Evolutionary conservation across 768 basidiomycete species (phyloP), one percentile per base, ranked within the genome.

Genomic region (Antrodiella citrinella): DNA sequence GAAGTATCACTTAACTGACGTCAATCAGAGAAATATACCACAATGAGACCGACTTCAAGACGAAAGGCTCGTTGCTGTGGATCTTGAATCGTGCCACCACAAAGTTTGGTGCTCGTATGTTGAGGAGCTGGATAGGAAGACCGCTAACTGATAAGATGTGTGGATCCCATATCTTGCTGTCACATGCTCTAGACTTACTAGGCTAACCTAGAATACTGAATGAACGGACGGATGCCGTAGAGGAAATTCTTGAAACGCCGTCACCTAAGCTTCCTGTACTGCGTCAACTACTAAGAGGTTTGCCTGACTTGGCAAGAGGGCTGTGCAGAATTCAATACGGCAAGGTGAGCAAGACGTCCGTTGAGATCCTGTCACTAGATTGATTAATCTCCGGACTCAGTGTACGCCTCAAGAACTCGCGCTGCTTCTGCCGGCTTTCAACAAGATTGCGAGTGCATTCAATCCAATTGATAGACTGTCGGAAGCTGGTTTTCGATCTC

Each of bases 251-350:
- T 44, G 58, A 69, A 4, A 84, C 81, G 57, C 65, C 72, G 13
- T 84, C 82, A 0, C 78, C 81, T 13, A 73, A 74, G 40, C 69
- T 94, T 39, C 75, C 78, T 26, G 76, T 74, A 26, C 73, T 95
- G n/a, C 79, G 86, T 15, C 73, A 78, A 26, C 62, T 80, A n/a
- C 70, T 95, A 49, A 82, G 69, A 60, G 77, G 77, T 26, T 72
- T 92, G n/a, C 92, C 93, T 0, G 93, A 97, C 63, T 78, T 97
- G 43, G 81, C 86, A 0, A 85, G 79, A 61, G 95, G 95, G 0
- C 69, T 98, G 13, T 86, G 83, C 53, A 73, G 92, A 24, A 86
- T 97, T 25, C 91, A 94, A 60, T 95, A 95, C 57, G 88, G 91
- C 44, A 88, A 91, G 71, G 91, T 91, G 55, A 56, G 71, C n/a